These are phyloP conservation scores for Pythium sp. DNA, from an alignment of 352 stramenopile species.

Conservation along the genomic window DNA sequence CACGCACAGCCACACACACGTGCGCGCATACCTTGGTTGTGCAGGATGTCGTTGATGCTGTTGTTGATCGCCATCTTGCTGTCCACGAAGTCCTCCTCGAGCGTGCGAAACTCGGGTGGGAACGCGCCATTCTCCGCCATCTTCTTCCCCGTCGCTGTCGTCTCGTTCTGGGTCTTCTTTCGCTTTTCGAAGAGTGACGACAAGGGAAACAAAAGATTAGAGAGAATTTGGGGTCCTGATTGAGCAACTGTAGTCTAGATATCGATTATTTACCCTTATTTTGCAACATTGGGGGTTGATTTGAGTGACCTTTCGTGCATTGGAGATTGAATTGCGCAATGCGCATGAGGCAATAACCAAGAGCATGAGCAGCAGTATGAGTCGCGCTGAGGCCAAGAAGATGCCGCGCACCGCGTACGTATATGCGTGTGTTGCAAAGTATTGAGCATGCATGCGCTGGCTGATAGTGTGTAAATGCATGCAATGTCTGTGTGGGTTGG, in stretches of 20 bases:
- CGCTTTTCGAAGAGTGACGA: not conserved
- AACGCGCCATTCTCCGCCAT: slow-evolving; percentile 34
- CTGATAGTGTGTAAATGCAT: not conserved
- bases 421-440: not conserved
- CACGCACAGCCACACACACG: not conserved
- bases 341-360: not conserved
- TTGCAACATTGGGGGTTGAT: not conserved
- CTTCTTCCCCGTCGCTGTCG: not conserved
- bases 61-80: slow-evolving; percentile 85
- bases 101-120: slow-evolving; percentile 55
- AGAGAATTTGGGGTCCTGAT: not conserved
- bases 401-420: slow-evolving; percentile 29
- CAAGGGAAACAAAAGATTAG: not conserved
- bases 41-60: slow-evolving; percentile 59
- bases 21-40: slow-evolving; percentile 29
- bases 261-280: not conserved
- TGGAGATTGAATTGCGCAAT: not conserved
- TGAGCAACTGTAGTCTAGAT: not conserved
- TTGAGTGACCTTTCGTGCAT: not conserved
- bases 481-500: not conserved
- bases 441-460: not conserved
- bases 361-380: slow-evolving; percentile 11
- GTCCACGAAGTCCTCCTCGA: slow-evolving; percentile 81
- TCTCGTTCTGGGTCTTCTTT: not conserved
- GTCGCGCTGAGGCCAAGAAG: slow-evolving; percentile 37